phyloP scores from a whole-genome alignment of 2,329 filamentous ascomycete species.

The Fusarium sp. region DNA sequence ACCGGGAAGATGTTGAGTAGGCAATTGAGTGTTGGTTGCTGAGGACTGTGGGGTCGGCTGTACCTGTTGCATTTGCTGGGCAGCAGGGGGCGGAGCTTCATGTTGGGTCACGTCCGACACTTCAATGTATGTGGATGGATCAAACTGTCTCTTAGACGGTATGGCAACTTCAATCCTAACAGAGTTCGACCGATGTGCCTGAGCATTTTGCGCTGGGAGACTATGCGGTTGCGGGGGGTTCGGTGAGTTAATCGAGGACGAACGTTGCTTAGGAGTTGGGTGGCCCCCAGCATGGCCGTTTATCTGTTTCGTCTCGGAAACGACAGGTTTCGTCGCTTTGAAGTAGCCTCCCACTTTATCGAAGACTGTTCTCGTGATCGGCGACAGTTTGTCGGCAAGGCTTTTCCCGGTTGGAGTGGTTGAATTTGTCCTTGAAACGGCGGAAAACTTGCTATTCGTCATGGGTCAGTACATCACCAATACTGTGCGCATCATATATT shows the following conservation, averaged over 20 bases:
- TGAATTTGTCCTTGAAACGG: conserved; percentile 41
- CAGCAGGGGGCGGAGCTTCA: conserved; percentile 29
- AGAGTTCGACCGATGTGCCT: conserved; percentile 51
- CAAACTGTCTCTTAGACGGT: conserved; percentile 56
- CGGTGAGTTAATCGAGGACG: conserved; percentile 37
- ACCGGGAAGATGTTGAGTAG: conserved; percentile 11
- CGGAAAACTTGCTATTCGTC: conserved; percentile 63
- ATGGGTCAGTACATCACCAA: conserved; percentile 43
- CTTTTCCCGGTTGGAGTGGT: conserved; percentile 41
- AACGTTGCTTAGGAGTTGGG: conserved; percentile 33
- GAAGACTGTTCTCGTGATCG: conserved; percentile 58
- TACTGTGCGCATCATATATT: not conserved
- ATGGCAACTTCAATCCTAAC: conserved; percentile 61
- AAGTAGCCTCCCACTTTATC: conserved; percentile 56
- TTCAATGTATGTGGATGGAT: conserved; percentile 53
- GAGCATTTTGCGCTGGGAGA: conserved; percentile 39
- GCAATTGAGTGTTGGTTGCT: conserved; percentile 12
- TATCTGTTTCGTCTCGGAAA: conserved; percentile 47
- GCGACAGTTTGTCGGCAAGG: conserved; percentile 59
- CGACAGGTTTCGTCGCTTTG: conserved; percentile 52
- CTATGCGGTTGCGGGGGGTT: conserved; percentile 26
- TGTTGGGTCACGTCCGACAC: conserved; percentile 41
- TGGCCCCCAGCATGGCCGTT: conserved; percentile 50
- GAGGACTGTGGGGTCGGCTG: conserved; percentile 19
- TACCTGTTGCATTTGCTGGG: conserved; percentile 22